Evolutionary conservation across 768 basidiomycete species (phyloP).

Genomic region (Lanmaoa rubissima): DNA sequence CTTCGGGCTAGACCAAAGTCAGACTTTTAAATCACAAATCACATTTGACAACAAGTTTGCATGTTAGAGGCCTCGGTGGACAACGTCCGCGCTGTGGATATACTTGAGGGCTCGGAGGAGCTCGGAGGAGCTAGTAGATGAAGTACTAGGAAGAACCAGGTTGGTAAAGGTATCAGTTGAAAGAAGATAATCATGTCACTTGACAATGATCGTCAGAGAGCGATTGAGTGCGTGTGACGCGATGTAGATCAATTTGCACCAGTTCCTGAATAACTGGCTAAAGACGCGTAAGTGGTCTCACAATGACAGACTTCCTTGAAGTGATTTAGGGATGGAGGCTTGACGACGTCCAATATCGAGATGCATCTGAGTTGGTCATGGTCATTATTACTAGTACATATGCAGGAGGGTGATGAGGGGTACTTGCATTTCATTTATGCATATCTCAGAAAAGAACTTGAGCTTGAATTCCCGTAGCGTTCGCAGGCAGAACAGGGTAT

Average conservation of each 20-base stretch:
- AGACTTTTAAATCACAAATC: constrained; percentile 86
- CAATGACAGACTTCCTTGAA: constrained; percentile 93
- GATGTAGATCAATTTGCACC: constrained; percentile 89
- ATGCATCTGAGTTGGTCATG: constrained; percentile 62
- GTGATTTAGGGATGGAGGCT: constrained; percentile 65
- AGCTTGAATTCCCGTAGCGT: constrained; percentile 91
- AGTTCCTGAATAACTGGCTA: constrained; percentile 74
- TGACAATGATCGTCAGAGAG: constrained; percentile 89
- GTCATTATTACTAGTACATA: constrained; percentile 2
- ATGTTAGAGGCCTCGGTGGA: too few species aligned
- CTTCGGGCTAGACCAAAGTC: constrained; percentile 84
- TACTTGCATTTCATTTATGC: constrained; percentile 76
- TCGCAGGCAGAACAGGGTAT: constrained; percentile 85
- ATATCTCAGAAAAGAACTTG: constrained; percentile 78
- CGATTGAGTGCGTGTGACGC: constrained; percentile 87
- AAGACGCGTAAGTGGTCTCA: constrained; percentile 30
- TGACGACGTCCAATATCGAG: constrained; percentile 88
- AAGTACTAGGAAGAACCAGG: constrained; percentile 53
- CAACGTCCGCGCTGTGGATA: too few species aligned
- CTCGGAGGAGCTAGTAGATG: constrained; percentile 81
- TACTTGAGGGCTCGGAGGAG: constrained; percentile 76
- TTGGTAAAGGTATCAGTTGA: neutral
- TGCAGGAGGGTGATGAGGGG: neutral
- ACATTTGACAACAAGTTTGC: constrained; percentile 87
- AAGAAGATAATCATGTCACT: constrained; percentile 37